Percentiles rank a stretch among this genome's conserved stretches.
Evolutionary conservation across 106 monocot species (phyloP).

Genomic region (Platanthera zijinensis): DNA sequence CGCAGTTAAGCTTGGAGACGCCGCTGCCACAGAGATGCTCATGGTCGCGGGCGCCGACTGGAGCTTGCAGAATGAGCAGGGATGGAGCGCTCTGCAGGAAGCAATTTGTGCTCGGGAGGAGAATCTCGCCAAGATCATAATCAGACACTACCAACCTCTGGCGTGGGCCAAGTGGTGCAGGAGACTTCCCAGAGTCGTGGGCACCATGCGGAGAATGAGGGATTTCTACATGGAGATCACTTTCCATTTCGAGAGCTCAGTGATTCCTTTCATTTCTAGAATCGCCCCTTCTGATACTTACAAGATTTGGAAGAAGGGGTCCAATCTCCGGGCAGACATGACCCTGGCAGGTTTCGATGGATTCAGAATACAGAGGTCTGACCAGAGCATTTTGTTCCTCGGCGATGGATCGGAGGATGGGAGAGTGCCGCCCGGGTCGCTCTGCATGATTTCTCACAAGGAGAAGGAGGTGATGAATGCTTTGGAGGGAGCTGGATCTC

Average conservation of each 20-base stretch:
- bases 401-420: slow-evolving; percentile 84
- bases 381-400: slow-evolving; percentile 76
- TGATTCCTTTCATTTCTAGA: slow-evolving; percentile 84
- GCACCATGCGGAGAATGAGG: slow-evolving; percentile 67
- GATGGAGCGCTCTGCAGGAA: slow-evolving; percentile 86
- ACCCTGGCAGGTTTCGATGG: slow-evolving; percentile 93
- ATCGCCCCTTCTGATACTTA: slow-evolving; percentile 95
- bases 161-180: slow-evolving; percentile 95
- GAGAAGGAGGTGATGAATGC: slow-evolving; percentile 81
- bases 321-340: slow-evolving; percentile 88
- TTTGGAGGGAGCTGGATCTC: slow-evolving; percentile 68
- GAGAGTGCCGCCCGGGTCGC: slow-evolving; percentile 46
- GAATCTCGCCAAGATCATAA: slow-evolving; percentile 57
- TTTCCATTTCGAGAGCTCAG: slow-evolving; percentile 94
- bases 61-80: slow-evolving; percentile 90
- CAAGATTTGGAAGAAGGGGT: slow-evolving; percentile 85
- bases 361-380: slow-evolving; percentile 68
- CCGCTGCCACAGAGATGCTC: slow-evolving; percentile 57
- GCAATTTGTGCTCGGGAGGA: slow-evolving; percentile 71
- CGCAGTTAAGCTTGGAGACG: slow-evolving; percentile 54
- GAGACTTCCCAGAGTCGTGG: slow-evolving; percentile 65
- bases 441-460: slow-evolving; percentile 78
- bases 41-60: slow-evolving; percentile 84
- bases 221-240: slow-evolving; percentile 97
- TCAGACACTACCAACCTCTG: slow-evolving; percentile 70